Evolutionary conservation across 1,284 basidiomycete species (phyloP).

Genomic region (Meripilus lineatus): DNA sequence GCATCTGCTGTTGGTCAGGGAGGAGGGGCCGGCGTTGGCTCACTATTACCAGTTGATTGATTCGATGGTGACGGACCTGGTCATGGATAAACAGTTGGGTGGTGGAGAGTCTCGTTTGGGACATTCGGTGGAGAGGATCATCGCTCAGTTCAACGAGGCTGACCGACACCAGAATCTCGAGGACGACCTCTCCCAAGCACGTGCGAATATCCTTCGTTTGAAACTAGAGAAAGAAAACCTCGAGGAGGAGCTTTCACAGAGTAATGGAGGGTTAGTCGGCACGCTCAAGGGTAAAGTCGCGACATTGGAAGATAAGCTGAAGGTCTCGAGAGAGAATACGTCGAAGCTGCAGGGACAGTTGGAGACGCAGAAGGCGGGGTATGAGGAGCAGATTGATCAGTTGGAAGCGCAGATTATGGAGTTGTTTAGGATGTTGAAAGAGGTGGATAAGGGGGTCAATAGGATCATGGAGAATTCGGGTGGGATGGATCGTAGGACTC

Average conservation of each 20-base stretch:
- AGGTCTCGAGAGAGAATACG: constrained; percentile 74
- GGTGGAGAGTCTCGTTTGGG: constrained; percentile 86
- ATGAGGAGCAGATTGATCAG: constrained; percentile 85
- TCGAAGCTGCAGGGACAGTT: constrained; percentile 75
- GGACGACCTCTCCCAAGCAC: constrained; percentile 70
- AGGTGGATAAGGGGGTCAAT: constrained; percentile 74
- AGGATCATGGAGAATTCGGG: constrained; percentile 63
- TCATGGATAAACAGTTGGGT: constrained; percentile 86
- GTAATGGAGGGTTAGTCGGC: constrained; percentile 82
- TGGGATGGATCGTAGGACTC: constrained; percentile 72
- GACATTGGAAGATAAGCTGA: constrained; percentile 78
- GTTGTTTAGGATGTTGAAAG: constrained; percentile 88
- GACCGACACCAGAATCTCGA: constrained; percentile 81
- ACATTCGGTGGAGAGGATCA: constrained; percentile 84
- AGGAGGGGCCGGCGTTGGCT: constrained; percentile 78
- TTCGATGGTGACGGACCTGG: constrained; percentile 88
- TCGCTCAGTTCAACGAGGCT: constrained; percentile 89
- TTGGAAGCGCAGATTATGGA: constrained; percentile 93
- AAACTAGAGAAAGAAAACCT: constrained; percentile 73
- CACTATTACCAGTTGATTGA: constrained; percentile 95
- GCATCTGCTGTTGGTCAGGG: constrained; percentile 86
- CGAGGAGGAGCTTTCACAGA: constrained; percentile 77
- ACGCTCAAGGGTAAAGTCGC: constrained; percentile 72
- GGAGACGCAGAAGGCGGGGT: constrained; percentile 74
- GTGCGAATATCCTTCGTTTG: constrained; percentile 57